Conservation (phyloP, 352 stramenopile species). For the Globisporangium uncinulatum region DNA sequence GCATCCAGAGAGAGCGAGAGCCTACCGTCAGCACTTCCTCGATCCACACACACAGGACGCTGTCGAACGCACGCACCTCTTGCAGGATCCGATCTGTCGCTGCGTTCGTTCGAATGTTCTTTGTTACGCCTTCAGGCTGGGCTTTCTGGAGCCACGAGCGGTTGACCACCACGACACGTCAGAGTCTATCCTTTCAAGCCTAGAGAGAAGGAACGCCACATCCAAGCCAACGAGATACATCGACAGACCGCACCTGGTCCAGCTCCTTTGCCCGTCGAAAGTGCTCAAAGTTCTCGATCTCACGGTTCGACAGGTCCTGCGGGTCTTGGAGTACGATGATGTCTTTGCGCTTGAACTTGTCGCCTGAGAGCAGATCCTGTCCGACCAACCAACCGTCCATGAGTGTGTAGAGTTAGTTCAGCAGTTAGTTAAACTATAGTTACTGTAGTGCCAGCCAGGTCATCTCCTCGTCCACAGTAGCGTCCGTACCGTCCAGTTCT, state of each 20-base stretch:
- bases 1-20: neutral
- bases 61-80: slow-evolving; percentile 27
- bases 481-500: slow-evolving; percentile 88
- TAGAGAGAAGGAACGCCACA: too few species aligned
- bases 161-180: neutral
- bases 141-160: slow-evolving; percentile 5
- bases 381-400: neutral
- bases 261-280: slow-evolving; percentile 66
- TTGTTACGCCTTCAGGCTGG: slow-evolving; percentile 14
- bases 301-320: slow-evolving; percentile 82
- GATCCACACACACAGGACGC: neutral
- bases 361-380: slow-evolving; percentile 91
- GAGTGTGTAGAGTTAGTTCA: too few species aligned
- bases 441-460: neutral
- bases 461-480: neutral
- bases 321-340: slow-evolving; percentile 96
- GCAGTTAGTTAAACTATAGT: too few species aligned
- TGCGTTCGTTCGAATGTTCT: slow-evolving; percentile 80
- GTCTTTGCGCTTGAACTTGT: slow-evolving; percentile 90
- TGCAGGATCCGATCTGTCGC: slow-evolving; percentile 78
- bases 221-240: too few species aligned
- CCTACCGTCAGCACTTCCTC: neutral
- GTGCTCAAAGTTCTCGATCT: slow-evolving; percentile 98
- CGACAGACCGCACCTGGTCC: slow-evolving; percentile 29
- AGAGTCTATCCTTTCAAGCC: too few species aligned